Evolutionary conservation across 179 eudicot species (phyloP), one percentile per base, ranked within the genome.

Genomic region (Silene vulgaris): DNA sequence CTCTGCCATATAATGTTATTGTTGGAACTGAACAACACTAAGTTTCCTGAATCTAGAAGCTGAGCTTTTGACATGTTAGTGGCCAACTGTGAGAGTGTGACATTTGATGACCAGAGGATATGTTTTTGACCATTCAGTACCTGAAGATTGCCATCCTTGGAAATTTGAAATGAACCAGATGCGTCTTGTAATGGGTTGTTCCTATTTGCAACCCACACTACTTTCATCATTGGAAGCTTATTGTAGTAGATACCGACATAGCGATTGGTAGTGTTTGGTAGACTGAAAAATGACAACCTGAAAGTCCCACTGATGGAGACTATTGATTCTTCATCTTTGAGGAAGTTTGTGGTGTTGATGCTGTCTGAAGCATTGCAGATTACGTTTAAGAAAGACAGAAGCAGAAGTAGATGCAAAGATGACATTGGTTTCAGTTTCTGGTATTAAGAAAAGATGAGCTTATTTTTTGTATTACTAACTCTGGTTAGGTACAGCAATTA

Each of bases 1-100:
- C 89, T 88, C 80, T 88, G 89, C 89, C 91, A 88, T 23, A 76
- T 61, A 29, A 62, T 76, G 11, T 52, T 63, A 4, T 76, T 73
- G 50, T 76, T 54, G 6, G 73, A 65, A 30, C 76, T 74, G 13
- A 77, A 32, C 43, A 85, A 52, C 21, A 85, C 86, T 43, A 88
- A 78, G 71, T 86, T 88, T 1, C 91, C 91, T 21, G 80, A 45
- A 75, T 83, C 77, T 23, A 23, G 26, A 23, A 23, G 26, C 26
- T 23, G 26, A 23, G 26, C 26, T 23, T 23, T 23, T 1, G 74
- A 63, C 20, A 73, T 30, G 12, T 35, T 70, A 37, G 71, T 65
- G 13, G 14, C 62, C 4, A 56, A 29, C 13, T 43, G 8, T 14
- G 65, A 7, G 26, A 11, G 61, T 5, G 64, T 40, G 3, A 74